Percentiles rank a stretch among this genome's conserved stretches.
Conservation (phyloP, 31 red algal genomes). For the Endocladia muricata region DNA sequence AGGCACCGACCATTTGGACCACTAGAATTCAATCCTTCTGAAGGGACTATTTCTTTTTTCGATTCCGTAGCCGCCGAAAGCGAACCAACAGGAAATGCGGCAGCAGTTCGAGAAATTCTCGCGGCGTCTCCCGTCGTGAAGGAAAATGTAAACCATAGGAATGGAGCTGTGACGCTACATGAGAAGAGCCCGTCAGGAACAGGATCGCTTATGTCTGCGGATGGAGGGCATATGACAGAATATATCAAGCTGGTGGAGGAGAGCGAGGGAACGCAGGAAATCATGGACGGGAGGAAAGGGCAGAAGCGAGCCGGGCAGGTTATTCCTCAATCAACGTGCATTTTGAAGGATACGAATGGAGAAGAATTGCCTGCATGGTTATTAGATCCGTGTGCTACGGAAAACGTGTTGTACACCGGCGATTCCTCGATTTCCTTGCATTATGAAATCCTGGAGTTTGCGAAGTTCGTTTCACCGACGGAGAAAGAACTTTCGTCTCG, state of each 20-base stretch:
- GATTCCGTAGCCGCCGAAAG: constrained; percentile 40
- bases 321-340: constrained; percentile 4
- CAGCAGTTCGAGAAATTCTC: constrained; percentile 16
- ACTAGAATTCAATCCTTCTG: constrained; percentile 21
- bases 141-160: not conserved
- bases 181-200: not conserved
- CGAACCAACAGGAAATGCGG: constrained; percentile 23
- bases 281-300: too few relatives aligned
- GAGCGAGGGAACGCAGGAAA: too few relatives aligned
- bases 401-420: constrained; percentile 41
- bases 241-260: not conserved
- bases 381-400: constrained; percentile 20
- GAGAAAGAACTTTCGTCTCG: constrained; percentile 24
- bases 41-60: constrained; percentile 30
- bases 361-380: constrained; percentile 68
- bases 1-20: constrained; percentile 33
- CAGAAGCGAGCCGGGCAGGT: not conserved
- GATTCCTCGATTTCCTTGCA: constrained; percentile 61
- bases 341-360: constrained; percentile 48
- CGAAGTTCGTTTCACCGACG: constrained; percentile 67
- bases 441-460: constrained; percentile 80
- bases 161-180: not conserved
- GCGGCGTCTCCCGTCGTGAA: not conserved
- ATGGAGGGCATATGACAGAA: not conserved
- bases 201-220: not conserved